These are phyloP conservation scores for Chalciporus pseudorubinellus DNA, from an alignment of 768 basidiomycete species.

Conservation along the genomic window DNA sequence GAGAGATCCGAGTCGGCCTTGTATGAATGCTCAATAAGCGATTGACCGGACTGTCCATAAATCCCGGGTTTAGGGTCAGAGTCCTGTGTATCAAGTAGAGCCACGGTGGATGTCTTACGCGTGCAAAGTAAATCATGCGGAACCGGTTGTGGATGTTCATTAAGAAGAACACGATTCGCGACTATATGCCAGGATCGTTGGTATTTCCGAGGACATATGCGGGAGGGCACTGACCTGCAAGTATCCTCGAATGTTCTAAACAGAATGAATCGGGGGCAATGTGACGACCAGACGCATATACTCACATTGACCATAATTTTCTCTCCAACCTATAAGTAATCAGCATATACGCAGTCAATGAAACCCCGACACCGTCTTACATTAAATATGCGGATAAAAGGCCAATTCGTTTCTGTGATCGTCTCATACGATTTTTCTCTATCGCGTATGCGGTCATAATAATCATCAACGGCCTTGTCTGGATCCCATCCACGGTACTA, in stretches of 20 bases:
- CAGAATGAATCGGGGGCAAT: not conserved
- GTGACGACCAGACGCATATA: slow-evolving; percentile 1
- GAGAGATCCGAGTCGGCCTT: slow-evolving; percentile 98
- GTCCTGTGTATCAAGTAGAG: not conserved
- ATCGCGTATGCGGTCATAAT: slow-evolving; percentile 82
- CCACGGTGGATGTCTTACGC: slow-evolving; percentile 49
- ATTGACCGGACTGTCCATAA: slow-evolving; percentile 83
- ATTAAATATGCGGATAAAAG: slow-evolving; percentile 93
- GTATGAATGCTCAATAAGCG: slow-evolving; percentile 96
- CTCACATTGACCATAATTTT: slow-evolving; percentile 91
- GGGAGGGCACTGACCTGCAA: slow-evolving; percentile 55
- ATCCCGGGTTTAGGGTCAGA: not conserved
- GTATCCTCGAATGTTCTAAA: slow-evolving; percentile 82
- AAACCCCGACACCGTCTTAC: slow-evolving; percentile 37
- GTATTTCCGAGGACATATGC: not conserved
- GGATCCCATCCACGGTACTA: slow-evolving; percentile 94
- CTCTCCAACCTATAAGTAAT: slow-evolving; percentile 72
- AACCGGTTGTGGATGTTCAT: slow-evolving; percentile 98
- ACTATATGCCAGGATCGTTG: slow-evolving; percentile 43
- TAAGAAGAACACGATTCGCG: slow-evolving; percentile 94
- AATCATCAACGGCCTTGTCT: slow-evolving; percentile 88
- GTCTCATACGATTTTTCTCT: slow-evolving; percentile 90
- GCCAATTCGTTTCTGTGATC: slow-evolving; percentile 87
- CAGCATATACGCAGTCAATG: slow-evolving; percentile 5
- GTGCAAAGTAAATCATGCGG: slow-evolving; percentile 93